Evolutionary conservation across 176 grass and related monocot genomes (phyloP).

Genomic region (Triticum turgidum): DNA sequence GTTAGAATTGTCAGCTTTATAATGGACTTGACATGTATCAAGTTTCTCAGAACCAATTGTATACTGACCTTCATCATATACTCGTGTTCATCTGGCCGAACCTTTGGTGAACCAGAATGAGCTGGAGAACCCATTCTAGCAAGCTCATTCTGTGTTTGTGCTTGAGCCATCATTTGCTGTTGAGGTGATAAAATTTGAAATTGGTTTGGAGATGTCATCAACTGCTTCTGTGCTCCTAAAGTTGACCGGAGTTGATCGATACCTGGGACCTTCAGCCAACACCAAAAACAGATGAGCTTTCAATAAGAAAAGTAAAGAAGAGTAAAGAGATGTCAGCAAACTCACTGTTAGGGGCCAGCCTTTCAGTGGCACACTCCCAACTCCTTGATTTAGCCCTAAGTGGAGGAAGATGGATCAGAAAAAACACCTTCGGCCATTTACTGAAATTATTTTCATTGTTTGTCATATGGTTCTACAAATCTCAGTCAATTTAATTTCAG

Average conservation of each 20-base stretch:
- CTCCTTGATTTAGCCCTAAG: constrained; percentile 85
- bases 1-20: too few relatives aligned
- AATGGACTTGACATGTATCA: too few relatives aligned
- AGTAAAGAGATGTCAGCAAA: constrained; percentile 12
- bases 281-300: constrained; percentile 33
- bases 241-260: constrained; percentile 86
- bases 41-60: too few relatives aligned
- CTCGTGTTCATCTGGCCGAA: constrained; percentile 58
- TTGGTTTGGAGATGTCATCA: constrained; percentile 76
- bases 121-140: constrained; percentile 79
- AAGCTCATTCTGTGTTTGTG: constrained; percentile 74
- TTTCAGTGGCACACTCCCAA: constrained; percentile 83
- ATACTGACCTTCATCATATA: constrained; percentile 65
- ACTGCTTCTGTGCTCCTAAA: constrained; percentile 78
- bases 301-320: background rate
- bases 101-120: constrained; percentile 73
- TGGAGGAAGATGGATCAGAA: constrained; percentile 39
- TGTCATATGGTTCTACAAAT: background rate
- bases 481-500: background rate
- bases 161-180: constrained; percentile 76
- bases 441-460: background rate
- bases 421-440: background rate
- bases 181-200: constrained; percentile 84
- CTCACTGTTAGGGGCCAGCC: constrained; percentile 95
- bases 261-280: constrained; percentile 60